Evolutionary conservation across 2,329 filamentous ascomycete genomes (phyloP), one percentile per base, ranked within the genome.

Genomic region (Colletotrichum sojae): DNA sequence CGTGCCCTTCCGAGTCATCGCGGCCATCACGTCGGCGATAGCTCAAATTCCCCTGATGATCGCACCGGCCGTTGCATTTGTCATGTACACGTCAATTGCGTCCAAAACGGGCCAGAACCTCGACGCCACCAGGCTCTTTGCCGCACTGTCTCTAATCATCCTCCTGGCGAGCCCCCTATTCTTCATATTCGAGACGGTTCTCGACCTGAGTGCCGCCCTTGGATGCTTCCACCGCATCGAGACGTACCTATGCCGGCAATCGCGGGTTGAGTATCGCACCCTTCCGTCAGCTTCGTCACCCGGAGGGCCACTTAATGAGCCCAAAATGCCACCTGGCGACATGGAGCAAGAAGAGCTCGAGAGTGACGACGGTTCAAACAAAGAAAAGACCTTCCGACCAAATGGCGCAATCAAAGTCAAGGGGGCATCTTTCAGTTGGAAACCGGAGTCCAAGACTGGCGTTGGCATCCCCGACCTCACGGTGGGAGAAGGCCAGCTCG

Each of bases 371-470:
- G n/a, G 13, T 36, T 36, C 31, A 36, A 36, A 36, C 31, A 36
- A 36, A 12, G 31, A 36, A 10, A 36, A 36, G 31, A 36, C 31
- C 9, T 10, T 36, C 31, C 31, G 10, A 12, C 2, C 31, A 36
- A 36, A 36, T 13, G 15, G 18, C n/a, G 43, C 55, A 9, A 59
- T 75, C 12, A 55, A 69, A 0, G 70, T 78, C 15, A 63, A 67
- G 5, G 63, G 73, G 8, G 78, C 77, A 3, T 76, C 65, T 3
- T 80, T 83, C 25, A 76, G 78, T 15, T 84, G 82, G 81, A 72
- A 70, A 22, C 15, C 74, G 0, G 70, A 75, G 3, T 73, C 76
- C 10, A 22, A 49, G 46, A n/a, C 46, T 49, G 18, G 10, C 8
- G 76, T 85, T 4, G 71, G 51, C 0, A 58, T 78, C 8, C 72